Base-by-base conservation (phyloP, 305 asterid species). In the Fraxinus nigra region DNA sequence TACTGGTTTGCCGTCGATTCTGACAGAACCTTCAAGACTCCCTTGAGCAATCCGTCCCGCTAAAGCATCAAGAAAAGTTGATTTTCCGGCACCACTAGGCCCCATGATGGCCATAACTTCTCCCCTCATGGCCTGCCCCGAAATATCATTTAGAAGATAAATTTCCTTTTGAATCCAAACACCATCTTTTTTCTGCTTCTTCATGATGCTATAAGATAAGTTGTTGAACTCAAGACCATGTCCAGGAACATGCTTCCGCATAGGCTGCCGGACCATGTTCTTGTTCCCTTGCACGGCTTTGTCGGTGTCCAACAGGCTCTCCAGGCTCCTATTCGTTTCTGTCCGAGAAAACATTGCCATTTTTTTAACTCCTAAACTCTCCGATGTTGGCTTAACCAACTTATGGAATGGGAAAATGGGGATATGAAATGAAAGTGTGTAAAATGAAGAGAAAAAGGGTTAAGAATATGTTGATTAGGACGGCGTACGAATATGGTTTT, bases 61-160 rank as follows among this genome's bases (percentile, higher is more conserved):
- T 81, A 94, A 79, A 33, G 98, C 98, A 82, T 94, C 98, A 78
- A 94, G 95, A 85, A 92, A 90, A 2, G 97, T 94, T 0, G 98
- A 94, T 72, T 94, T 94, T 2, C 98, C 98, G 0, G 98, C 97
- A 2, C 98, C 98, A 81, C 98, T 94, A 5, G 97, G 98, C 26
- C 98, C 98, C 90, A 94, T 89, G 78, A 94, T 94, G 75, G 97
- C 98, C 95, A 93, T 85, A 76, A 94, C 82, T 78, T 93, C 95
- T 13, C 97, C 98, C 70, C 91, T 85, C 86, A 91, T 80, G 0
- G 97, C 97, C 85, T 93, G 97, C 7, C 97, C 97, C 0, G 98
- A 93, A 77, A 94, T 92, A 78, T 93, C 95, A 76, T 94, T 88
- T 11, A 94, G 92, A 63, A 94, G 94, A 28, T 88, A 90, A 69